Conservation (phyloP, 768 basidiomycete species). For the Suillus weaverae region DNA sequence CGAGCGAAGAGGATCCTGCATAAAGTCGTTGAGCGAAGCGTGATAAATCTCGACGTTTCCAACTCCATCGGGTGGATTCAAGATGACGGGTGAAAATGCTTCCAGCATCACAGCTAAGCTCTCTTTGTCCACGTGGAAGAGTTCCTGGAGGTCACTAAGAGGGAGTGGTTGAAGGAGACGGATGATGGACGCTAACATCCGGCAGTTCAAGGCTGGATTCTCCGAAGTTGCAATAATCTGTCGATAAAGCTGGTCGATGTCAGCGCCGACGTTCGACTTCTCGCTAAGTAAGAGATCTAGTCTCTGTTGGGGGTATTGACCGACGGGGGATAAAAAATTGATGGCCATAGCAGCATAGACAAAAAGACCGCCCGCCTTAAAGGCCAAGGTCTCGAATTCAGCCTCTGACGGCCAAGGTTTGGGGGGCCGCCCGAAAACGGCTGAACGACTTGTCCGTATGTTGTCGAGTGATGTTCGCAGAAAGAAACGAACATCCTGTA, state of each 20-base stretch:
- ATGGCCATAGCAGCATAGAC: slow-evolving; percentile 17
- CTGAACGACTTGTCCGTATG: slow-evolving; percentile 8
- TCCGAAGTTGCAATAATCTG: neutral
- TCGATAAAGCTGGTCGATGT: neutral
- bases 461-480: slow-evolving; percentile 13
- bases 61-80: neutral
- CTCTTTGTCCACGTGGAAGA: neutral
- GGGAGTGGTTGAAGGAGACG: neutral
- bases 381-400: slow-evolving; percentile 14
- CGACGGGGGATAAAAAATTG: slow-evolving; percentile 12
- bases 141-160: neutral
- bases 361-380: slow-evolving; percentile 15
- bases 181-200: neutral
- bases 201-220: neutral
- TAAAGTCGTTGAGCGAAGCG: slow-evolving; percentile 2
- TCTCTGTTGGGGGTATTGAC: neutral
- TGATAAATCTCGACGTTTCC: slow-evolving; percentile 1
- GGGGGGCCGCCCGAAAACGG: neutral
- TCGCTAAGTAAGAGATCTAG: neutral
- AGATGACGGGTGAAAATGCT: neutral
- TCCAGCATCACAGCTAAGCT: neutral
- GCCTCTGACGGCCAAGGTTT: slow-evolving; percentile 17
- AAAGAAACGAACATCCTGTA: slow-evolving; percentile 16
- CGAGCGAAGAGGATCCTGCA: neutral
- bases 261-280: neutral